phyloP scores from a whole-genome alignment of 495 filamentous ascomycete genomes.

The Hyaloscypha bicolor region DNA sequence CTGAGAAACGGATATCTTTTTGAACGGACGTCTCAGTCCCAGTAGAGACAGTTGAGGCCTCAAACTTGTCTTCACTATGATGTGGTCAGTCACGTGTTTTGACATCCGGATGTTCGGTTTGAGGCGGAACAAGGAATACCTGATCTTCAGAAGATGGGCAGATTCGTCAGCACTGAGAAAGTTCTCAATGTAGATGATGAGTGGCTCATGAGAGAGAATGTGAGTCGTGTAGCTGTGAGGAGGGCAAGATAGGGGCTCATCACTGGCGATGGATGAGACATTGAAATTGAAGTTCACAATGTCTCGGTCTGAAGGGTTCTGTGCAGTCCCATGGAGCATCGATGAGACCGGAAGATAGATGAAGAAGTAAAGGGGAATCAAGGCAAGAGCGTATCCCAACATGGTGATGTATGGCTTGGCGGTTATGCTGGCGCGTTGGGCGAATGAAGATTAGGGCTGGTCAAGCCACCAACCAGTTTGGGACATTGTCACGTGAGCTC shows the following conservation, averaged over 20 bases:
- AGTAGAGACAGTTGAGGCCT: conserved; percentile 57
- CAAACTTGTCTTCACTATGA: conserved; percentile 50
- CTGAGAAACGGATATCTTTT: conserved; percentile 53
- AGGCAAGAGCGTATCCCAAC: conserved; percentile 30
- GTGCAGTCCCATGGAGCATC: conserved; percentile 17
- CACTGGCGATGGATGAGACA: conserved; percentile 25
- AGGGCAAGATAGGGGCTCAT: conserved; percentile 30
- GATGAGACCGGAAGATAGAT: conserved; percentile 32
- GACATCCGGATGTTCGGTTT: conserved; percentile 8
- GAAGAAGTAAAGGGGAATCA: conserved; percentile 30
- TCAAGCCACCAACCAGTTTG: background rate
- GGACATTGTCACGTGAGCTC: background rate
- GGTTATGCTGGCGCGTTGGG: background rate
- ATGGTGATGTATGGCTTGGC: conserved; percentile 19
- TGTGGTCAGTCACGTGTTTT: conserved; percentile 24
- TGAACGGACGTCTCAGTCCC: conserved; percentile 47
- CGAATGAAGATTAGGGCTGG: background rate
- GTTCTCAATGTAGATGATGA: conserved; percentile 59
- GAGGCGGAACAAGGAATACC: conserved; percentile 37
- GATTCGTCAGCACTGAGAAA: conserved; percentile 54
- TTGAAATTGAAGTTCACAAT: conserved; percentile 25
- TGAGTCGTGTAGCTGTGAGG: conserved; percentile 28
- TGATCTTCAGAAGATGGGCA: conserved; percentile 50
- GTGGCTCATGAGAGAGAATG: conserved; percentile 51
- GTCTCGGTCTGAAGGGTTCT: conserved; percentile 1